Evolutionary conservation across 768 basidiomycete species (phyloP), one percentile per base, ranked within the genome.

Genomic region (Boletellus sp.): DNA sequence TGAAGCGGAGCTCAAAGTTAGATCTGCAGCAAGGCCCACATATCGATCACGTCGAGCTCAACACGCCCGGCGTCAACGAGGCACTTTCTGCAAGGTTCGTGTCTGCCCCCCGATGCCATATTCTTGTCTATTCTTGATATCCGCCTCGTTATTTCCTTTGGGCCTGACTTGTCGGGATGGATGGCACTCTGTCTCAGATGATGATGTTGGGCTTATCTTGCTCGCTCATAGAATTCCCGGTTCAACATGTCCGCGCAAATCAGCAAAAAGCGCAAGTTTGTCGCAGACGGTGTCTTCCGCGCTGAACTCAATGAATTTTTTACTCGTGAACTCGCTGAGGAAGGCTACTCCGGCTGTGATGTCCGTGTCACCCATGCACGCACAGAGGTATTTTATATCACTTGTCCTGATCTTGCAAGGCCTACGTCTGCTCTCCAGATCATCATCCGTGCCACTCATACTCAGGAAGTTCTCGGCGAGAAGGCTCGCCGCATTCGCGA

Each of bases 281-380:
- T 95, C 65, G 93, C 94, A 49, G 94, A 96, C 70, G 94, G 94
- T 85, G 94, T 97, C 50, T 95, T 94, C 83, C 93, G 92, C 70
- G 96, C 96, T 60, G 96, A 99, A 76, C 83, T 99, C 71, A 92
- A 92, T 69, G 96, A 99, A 74, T 98, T 99, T 82, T 96, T 98
- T 74, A 91, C 85, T 52, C 86, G 94, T 61, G 95, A 98, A 74
- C 90, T 98, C 64, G 90, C 96, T 47, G 94, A 94, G 75, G 96
- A 99, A 74, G 95, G 95, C 62, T 99, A 98, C 83, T 98, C 96
- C 75, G 96, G 96, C 48, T 99, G 96, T 73, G 96, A 99, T 75
- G 96, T 99, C 71, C 93, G 96, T 67, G 94, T 97, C 55, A 97
- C 96, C 60, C 95, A 98, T 72, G 94, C 95, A 56, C 90, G 95